phyloP scores from a whole-genome alignment of 345 rosid genomes.

The Eucalyptus lansdowneana region DNA sequence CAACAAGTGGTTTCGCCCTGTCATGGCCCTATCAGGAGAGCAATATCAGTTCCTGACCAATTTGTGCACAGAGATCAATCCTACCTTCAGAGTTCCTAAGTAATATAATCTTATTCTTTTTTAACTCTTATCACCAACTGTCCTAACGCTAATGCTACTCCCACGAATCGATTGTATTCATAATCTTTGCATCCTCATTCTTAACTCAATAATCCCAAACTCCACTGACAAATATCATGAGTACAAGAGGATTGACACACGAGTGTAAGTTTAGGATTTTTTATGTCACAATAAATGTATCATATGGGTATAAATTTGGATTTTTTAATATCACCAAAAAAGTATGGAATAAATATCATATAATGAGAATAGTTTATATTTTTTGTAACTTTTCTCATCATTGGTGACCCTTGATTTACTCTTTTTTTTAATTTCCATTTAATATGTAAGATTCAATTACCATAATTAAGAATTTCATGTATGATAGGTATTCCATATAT shows the following conservation, averaged over 20 bases:
- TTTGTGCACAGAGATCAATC: too few relatives aligned
- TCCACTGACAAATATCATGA: too few relatives aligned
- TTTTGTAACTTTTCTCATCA: too few relatives aligned
- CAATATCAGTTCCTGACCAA: fast-evolving
- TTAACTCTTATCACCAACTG: fast-evolving
- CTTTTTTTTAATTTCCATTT: background rate
- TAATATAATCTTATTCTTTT: too few relatives aligned
- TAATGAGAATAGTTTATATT: too few relatives aligned
- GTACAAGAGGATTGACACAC: fast-evolving
- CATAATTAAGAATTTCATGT: background rate
- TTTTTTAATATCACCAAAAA: too few relatives aligned
- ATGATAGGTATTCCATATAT: background rate
- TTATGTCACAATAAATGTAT: fast-evolving
- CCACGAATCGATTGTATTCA: too few relatives aligned
- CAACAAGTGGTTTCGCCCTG: fast-evolving
- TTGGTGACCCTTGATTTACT: background rate
- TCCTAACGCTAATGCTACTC: fast-evolving
- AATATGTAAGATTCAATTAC: background rate
- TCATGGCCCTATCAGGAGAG: fast-evolving
- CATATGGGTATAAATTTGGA: fast-evolving
- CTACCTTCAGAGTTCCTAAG: fast-evolving
- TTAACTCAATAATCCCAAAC: too few relatives aligned
- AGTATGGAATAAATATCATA: too few relatives aligned
- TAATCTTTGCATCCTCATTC: fast-evolving
- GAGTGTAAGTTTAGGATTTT: too few relatives aligned